Percentiles rank a stretch among this genome's conserved stretches.
Conservation (phyloP, 176 grass and related monocot species). For the Musa acuminata region DNA sequence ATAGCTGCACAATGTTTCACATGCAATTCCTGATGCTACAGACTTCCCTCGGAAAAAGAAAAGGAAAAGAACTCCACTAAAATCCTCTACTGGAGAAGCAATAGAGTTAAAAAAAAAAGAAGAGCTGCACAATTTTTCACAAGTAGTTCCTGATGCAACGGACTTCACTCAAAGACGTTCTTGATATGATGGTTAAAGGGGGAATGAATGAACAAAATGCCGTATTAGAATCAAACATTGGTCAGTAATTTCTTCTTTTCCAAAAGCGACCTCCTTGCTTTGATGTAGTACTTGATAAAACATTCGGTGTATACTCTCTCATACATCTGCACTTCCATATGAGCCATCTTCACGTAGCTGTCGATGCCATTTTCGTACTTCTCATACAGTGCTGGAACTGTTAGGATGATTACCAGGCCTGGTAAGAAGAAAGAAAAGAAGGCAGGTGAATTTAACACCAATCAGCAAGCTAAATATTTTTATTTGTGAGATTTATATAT, state of each 20-base stretch:
- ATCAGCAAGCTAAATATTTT: too few relatives aligned
- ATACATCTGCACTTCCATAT: slow-evolving; percentile 23
- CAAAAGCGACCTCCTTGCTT: slow-evolving; percentile 14
- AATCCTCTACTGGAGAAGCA: not conserved
- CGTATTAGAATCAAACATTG: not conserved
- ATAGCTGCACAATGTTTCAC: too few relatives aligned
- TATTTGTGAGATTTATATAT: too few relatives aligned
- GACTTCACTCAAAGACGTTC: not conserved
- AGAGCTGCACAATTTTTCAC: not conserved
- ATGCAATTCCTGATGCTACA: too few relatives aligned
- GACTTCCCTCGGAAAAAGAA: not conserved
- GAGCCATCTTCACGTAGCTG: slow-evolving; percentile 14
- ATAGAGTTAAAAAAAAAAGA: not conserved
- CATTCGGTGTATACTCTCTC: slow-evolving; percentile 14
- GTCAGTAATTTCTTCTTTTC: slow-evolving; percentile 19
- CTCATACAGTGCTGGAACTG: slow-evolving; percentile 35
- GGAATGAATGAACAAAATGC: not conserved
- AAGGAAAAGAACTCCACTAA: not conserved
- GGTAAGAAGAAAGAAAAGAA: not conserved
- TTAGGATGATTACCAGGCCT: slow-evolving; percentile 26
- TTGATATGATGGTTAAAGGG: not conserved
- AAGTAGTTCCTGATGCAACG: not conserved
- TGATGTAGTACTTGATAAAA: slow-evolving; percentile 19
- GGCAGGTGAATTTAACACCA: too few relatives aligned
- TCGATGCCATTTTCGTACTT: slow-evolving; percentile 25